Base-by-base conservation (phyloP, 768 basidiomycete genomes). In the Auriscalpium vulgare region DNA sequence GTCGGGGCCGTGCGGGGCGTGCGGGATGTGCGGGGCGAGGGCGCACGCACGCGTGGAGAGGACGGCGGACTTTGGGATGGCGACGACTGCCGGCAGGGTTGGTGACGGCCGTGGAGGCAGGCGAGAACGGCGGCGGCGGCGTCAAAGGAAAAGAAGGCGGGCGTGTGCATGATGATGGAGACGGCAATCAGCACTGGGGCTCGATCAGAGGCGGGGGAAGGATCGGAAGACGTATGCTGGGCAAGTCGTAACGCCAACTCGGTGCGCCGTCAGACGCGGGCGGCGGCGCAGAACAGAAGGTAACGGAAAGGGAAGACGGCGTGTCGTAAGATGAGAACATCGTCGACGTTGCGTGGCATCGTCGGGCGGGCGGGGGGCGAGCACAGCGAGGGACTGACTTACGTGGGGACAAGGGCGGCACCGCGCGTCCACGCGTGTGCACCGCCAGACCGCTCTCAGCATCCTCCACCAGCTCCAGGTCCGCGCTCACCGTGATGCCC, bases 31-130 rank as follows among this genome's bases (percentile, higher is more conserved):
- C 47, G 49, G 51, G 46, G 64, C 53, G 43, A 63, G 51, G 21
- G 52, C 37, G 56, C 66, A 67, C 29, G 59, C 58, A 23, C 58
- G 54, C 46, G 58, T 38, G 35, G 66, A 67, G 9, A 67, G 61
- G 2, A 67, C 59, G 45, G 58, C 58, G 29, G 62, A 52, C 48
- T 66, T 66, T 14, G 65, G 65, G 14, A 66, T 68, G 53, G 45
- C 40, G 45, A 63, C 65, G 45, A 66, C 64, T 66, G 19, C 19
- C 17, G 52, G 17, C 14, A 51, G 16, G 44, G 21, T 37, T 49
- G 44, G 36, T 49, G 35, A 51, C 29, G 10, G 21, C 21, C 21
- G 21, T 21, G 21, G 21, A 21, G 21, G 21, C 21, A 21, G 1
- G 21, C 21, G 21, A 21, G 21, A 21, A 21, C 21, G 21, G 21